phyloP scores from a whole-genome alignment of 2,329 filamentous ascomycete species.

The Botryosphaeria dothidea region DNA sequence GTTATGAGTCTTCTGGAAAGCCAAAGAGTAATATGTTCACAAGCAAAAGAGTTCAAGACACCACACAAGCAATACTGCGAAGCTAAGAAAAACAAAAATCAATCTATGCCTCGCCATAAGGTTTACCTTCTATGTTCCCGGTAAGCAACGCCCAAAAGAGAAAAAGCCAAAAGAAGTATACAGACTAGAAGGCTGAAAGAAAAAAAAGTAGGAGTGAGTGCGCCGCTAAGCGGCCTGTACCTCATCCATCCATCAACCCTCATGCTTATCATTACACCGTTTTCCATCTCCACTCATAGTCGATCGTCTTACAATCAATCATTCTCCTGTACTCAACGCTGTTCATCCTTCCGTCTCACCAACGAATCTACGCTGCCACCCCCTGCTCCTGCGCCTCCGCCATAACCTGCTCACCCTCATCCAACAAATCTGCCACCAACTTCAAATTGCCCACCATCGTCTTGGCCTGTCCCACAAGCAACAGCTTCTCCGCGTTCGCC shows the following conservation, averaged over 20 bases:
- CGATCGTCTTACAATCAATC: neutral
- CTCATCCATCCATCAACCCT: neutral
- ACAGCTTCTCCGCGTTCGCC: constrained; percentile 92
- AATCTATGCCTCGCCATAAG: neutral
- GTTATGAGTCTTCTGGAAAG: no score
- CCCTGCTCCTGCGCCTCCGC: constrained; percentile 51
- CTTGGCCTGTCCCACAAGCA: constrained; percentile 84
- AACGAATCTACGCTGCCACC: neutral
- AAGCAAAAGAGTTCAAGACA: neutral
- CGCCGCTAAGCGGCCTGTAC: neutral
- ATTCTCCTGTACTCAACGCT: neutral
- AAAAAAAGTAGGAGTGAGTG: neutral
- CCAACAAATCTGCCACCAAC: constrained; percentile 81
- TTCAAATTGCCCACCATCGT: constrained; percentile 82
- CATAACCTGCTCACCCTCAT: constrained; percentile 92
- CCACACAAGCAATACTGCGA: neutral
- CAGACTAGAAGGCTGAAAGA: neutral
- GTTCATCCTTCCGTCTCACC: neutral
- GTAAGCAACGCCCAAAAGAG: neutral
- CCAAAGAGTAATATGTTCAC: no score
- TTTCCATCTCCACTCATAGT: neutral
- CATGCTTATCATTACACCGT: neutral
- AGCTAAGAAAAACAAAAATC: neutral
- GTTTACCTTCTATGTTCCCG: neutral
- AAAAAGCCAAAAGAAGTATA: neutral